Percentiles rank a stretch among this genome's conserved stretches.
Evolutionary conservation across 495 filamentous ascomycete species (phyloP).

Genomic region (Letharia lupina): DNA sequence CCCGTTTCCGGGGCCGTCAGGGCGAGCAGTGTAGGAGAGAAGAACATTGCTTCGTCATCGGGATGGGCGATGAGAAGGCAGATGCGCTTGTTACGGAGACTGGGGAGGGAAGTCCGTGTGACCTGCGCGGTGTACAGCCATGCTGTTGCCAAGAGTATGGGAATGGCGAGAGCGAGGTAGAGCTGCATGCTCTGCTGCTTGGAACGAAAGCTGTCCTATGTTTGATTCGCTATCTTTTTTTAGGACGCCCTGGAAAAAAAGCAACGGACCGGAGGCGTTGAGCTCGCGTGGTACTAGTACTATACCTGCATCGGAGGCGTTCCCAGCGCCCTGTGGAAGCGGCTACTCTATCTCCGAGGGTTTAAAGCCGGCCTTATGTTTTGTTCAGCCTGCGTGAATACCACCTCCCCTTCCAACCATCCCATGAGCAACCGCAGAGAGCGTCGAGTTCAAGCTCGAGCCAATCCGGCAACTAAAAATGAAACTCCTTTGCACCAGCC

Average conservation of each 20-base stretch:
- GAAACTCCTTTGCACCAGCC: conserved; percentile 26
- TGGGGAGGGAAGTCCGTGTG: conserved; percentile 52
- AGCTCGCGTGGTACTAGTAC: not conserved
- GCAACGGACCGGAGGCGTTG: not conserved
- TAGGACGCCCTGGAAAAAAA: not conserved
- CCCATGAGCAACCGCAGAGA: conserved; percentile 40
- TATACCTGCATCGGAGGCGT: not conserved
- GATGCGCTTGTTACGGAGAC: conserved; percentile 68
- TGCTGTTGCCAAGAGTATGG: conserved; percentile 47
- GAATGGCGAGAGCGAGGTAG: conserved; percentile 48
- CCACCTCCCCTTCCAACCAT: not conserved
- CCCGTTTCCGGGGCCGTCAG: conserved; percentile 65
- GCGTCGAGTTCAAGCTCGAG: conserved; percentile 36
- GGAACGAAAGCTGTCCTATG: not conserved
- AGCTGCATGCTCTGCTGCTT: conserved; percentile 30
- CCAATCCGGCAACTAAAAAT: conserved; percentile 20
- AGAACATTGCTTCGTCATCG: conserved; percentile 99
- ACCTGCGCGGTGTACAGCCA: conserved; percentile 52
- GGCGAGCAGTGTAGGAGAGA: conserved; percentile 76
- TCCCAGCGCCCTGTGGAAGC: not conserved
- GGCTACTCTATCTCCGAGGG: not conserved
- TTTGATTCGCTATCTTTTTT: not conserved
- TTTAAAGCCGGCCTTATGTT: not conserved
- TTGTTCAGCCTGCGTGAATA: too few relatives aligned
- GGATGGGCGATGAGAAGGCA: conserved; percentile 92